Evolutionary conservation across 371 early-diverging fungal genomes (phyloP).

Genomic region (Mucor piriformis): DNA sequence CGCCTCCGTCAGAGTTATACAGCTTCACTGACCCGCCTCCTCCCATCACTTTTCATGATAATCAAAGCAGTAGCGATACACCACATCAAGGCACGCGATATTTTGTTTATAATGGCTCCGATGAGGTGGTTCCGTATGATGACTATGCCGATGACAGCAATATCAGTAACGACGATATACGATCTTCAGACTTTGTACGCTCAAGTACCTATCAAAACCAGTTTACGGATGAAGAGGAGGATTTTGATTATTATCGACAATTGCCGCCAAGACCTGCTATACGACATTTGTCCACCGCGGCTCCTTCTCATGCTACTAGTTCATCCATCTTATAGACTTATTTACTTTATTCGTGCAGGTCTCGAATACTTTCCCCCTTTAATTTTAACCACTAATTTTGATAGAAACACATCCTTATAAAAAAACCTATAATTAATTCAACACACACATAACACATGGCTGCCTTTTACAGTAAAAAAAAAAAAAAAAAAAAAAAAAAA

Average conservation of each 20-base stretch:
- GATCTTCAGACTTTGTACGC: conserved; percentile 17
- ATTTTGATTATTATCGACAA: not conserved
- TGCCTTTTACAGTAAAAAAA: too few species aligned
- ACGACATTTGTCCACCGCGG: not conserved
- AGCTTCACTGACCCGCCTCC: conserved; percentile 15
- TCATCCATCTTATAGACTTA: not conserved
- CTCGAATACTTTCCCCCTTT: not conserved
- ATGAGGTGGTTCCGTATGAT: conserved; percentile 24
- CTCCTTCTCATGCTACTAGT: not conserved
- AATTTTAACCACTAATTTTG: too few species aligned
- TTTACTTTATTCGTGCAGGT: conserved; percentile 1
- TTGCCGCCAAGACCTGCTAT: conserved; percentile 15
- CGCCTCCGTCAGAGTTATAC: conserved; percentile 25
- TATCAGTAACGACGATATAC: conserved; percentile 20
- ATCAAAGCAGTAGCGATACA: not conserved
- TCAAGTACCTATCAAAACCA: conserved; percentile 5
- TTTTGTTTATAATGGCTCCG: conserved; percentile 21
- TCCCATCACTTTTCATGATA: conserved; percentile 21
- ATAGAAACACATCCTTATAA: too few species aligned
- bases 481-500: too few species aligned
- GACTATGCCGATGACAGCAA: conserved; percentile 16
- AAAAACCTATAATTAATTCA: too few species aligned
- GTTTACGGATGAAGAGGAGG: not conserved
- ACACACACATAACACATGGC: too few species aligned
- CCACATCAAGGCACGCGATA: conserved; percentile 7